Evolutionary conservation across 495 filamentous ascomycete genomes (phyloP).

Genomic region (Trichoderma reesei): DNA sequence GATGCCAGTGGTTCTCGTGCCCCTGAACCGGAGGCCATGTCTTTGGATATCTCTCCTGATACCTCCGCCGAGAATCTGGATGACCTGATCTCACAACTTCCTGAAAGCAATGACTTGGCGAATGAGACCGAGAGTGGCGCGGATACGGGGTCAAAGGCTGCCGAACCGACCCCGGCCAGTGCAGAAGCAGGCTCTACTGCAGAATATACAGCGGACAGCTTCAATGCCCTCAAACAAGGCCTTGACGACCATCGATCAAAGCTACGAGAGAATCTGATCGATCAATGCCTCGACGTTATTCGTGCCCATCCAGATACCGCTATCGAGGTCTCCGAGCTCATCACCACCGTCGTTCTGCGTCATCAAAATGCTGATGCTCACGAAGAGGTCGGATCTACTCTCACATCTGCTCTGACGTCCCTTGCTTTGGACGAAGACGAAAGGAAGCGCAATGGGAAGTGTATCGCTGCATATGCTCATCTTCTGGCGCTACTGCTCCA

Average conservation of each 20-base stretch:
- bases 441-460: constrained; percentile 48
- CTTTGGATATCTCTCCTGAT: constrained; percentile 18
- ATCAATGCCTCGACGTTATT: constrained; percentile 81
- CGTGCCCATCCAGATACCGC: constrained; percentile 80
- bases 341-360: constrained; percentile 65
- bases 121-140: neutral
- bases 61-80: constrained; percentile 10
- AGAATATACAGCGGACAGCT: neutral
- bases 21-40: constrained; percentile 20
- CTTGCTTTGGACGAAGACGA: constrained; percentile 68
- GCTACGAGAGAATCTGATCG: constrained; percentile 69
- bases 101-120: constrained; percentile 14
- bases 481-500: constrained; percentile 82
- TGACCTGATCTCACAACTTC: constrained; percentile 16
- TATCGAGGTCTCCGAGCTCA: constrained; percentile 82
- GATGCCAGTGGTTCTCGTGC: constrained; percentile 1
- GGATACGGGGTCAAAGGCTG: neutral
- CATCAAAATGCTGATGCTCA: constrained; percentile 52
- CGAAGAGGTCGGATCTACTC: constrained; percentile 67
- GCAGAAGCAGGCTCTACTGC: neutral
- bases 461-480: constrained; percentile 84
- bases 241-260: constrained; percentile 66
- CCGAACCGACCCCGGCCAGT: neutral
- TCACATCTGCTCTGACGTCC: constrained; percentile 82
- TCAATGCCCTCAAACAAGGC: constrained; percentile 57